A percentile compares a stretch with the other conserved stretches of the same genome.
Evolutionary conservation across 2,329 filamentous ascomycete species (phyloP).

Genomic region (Colletotrichum noveboracense): DNA sequence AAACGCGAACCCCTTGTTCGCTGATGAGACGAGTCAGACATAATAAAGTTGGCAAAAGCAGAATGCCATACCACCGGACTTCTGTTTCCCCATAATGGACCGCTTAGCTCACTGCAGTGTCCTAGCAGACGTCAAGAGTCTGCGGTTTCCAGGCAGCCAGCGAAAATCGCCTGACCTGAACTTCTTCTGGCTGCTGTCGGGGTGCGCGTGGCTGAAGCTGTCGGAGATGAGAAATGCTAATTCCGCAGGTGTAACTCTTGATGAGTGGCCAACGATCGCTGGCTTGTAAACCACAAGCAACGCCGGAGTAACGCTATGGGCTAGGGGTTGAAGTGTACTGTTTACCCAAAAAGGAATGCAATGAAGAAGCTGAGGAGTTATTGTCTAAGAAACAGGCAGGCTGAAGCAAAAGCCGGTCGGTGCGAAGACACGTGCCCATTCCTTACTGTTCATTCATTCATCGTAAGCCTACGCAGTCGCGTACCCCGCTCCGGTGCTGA

Average conservation of each 20-base stretch:
- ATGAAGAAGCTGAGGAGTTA: not conserved
- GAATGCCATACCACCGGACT: not conserved
- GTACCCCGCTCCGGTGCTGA: not conserved
- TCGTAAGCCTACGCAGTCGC: too few species aligned
- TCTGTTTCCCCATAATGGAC: not conserved
- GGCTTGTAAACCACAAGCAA: too few species aligned
- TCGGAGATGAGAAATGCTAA: not conserved
- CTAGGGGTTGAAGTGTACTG: not conserved
- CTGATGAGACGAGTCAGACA: not conserved
- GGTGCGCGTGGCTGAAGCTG: not conserved
- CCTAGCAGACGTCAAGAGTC: not conserved
- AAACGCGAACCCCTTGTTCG: conserved; percentile 30
- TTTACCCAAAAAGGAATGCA: conserved; percentile 1
- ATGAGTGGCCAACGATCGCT: not conserved
- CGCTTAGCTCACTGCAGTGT: not conserved
- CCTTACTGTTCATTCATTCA: not conserved
- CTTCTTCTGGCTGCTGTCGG: not conserved
- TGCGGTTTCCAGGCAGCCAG: not conserved
- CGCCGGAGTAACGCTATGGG: not conserved
- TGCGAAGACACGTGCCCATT: not conserved
- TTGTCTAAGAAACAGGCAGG: not conserved
- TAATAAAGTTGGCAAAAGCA: too few species aligned
- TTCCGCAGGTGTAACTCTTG: not conserved
- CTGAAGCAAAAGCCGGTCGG: not conserved
- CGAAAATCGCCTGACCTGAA: not conserved